A percentile compares a stretch with the other conserved stretches of the same genome.
These are phyloP conservation scores for Fusarium sp. DNA, from an alignment of 2,329 filamentous ascomycete species.

Conservation along the genomic window DNA sequence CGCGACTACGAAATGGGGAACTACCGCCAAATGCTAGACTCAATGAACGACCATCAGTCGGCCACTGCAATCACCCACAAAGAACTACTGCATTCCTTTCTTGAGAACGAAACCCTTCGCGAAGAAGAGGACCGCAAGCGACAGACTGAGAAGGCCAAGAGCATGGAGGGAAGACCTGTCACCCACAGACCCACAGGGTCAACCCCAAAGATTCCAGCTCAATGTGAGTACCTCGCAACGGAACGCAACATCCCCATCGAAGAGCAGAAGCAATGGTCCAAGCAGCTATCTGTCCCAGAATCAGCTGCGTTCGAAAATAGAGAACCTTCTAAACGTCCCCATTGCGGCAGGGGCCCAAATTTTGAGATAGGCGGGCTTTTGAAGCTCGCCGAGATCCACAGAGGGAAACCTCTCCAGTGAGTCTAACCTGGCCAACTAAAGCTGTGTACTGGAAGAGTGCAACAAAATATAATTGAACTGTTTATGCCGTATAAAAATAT, in stretches of 20 bases:
- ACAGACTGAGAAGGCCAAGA: background rate
- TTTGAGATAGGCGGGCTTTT: background rate
- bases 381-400: accelerated
- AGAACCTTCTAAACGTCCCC: too few relatives aligned
- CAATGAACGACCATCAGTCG: background rate
- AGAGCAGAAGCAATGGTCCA: background rate
- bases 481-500: background rate
- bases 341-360: too few relatives aligned
- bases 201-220: accelerated
- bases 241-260: background rate
- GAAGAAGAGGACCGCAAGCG: background rate
- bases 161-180: background rate
- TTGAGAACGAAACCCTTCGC: background rate
- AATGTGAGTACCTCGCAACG: background rate
- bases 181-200: background rate
- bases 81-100: background rate
- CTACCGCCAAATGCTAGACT: background rate
- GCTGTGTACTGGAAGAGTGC: background rate
- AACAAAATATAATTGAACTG: too few relatives aligned
- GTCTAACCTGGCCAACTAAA: background rate
- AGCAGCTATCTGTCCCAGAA: background rate
- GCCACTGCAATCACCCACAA: background rate
- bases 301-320: background rate
- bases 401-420: background rate
- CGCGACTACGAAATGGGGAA: background rate